A percentile compares a stretch with the other conserved stretches of the same genome.
Conservation (phyloP, 2,329 filamentous ascomycete species). For the Ophiosphaerella korrae region DNA sequence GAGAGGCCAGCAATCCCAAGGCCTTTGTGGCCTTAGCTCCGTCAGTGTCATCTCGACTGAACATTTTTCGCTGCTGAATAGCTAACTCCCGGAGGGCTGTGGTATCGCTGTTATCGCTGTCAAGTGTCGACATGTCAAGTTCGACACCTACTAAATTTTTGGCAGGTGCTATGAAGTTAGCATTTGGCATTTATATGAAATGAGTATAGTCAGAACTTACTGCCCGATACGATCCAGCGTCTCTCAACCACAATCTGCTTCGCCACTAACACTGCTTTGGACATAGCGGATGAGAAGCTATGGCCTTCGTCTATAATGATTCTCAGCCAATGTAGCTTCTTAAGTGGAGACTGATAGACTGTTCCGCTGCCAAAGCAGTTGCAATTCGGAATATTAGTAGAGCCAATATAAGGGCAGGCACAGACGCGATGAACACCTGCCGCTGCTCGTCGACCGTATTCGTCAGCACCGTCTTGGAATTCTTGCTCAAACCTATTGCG, state of each 20-base stretch:
- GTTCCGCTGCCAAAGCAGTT: conserved; percentile 49
- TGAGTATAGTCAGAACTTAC: conserved; percentile 11
- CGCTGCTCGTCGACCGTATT: conserved; percentile 47
- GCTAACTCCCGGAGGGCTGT: conserved; percentile 30
- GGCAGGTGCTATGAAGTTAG: conserved; percentile 63
- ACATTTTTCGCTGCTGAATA: conserved; percentile 49
- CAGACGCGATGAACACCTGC: conserved; percentile 31
- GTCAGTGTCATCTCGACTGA: conserved; percentile 43
- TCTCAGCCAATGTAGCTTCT: conserved; percentile 78
- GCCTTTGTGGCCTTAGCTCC: conserved; percentile 58
- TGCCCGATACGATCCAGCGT: conserved; percentile 89
- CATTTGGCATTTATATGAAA: background rate
- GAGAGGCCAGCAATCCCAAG: conserved; percentile 66
- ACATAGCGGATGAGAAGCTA: conserved; percentile 73
- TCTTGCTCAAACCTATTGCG: conserved; percentile 74
- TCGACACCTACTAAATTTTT: conserved; percentile 80
- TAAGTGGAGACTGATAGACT: conserved; percentile 66
- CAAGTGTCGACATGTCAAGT: conserved; percentile 54
- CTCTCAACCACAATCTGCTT: conserved; percentile 66
- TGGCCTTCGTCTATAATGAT: conserved; percentile 94
- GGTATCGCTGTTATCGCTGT: conserved; percentile 41
- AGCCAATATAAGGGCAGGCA: conserved; percentile 51
- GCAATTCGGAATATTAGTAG: conserved; percentile 51
- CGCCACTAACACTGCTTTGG: conserved; percentile 61
- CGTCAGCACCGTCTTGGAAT: conserved; percentile 58